Conservation (phyloP, 768 basidiomycete genomes). For the Hysterangium stoloniferum region DNA sequence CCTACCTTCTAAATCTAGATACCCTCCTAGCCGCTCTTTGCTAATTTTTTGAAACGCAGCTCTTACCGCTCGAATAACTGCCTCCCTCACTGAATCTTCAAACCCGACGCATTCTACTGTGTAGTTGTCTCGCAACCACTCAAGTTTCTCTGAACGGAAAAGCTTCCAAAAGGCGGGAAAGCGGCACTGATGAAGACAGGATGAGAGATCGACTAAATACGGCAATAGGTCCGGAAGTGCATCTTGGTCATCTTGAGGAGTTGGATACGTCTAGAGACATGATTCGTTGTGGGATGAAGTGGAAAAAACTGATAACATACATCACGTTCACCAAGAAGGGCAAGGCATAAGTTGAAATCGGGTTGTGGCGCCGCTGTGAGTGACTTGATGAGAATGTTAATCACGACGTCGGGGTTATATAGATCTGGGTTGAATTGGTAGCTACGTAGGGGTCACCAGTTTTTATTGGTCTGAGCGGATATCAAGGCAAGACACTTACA, state of each 20-base stretch:
- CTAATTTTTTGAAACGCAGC: constrained; percentile 73
- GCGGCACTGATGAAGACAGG: constrained; percentile 72
- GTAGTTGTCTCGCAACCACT: constrained; percentile 75
- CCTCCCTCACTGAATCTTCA: constrained; percentile 73
- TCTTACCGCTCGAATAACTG: constrained; percentile 68
- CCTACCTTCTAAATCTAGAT: constrained; percentile 59
- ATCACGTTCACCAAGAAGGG: constrained; percentile 74
- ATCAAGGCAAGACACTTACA: constrained; percentile 40
- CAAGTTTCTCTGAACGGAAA: constrained; percentile 63
- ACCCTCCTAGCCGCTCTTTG: constrained; percentile 57
- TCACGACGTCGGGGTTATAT: constrained; percentile 86
- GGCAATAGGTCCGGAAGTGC: constrained; percentile 68
- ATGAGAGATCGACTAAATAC: constrained; percentile 55
- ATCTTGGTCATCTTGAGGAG: constrained; percentile 66
- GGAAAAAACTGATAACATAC: constrained; percentile 12
- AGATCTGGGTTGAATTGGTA: constrained; percentile 96
- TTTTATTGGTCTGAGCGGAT: background rate
- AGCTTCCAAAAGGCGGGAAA: constrained; percentile 82
- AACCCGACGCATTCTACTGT: constrained; percentile 79
- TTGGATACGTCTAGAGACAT: constrained; percentile 20
- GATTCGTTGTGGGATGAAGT: background rate
- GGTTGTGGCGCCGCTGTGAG: constrained; percentile 78
- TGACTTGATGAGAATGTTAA: constrained; percentile 92
- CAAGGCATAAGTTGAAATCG: constrained; percentile 92
- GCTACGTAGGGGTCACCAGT: constrained; percentile 30